These are phyloP conservation scores for Dactylella cylindrospora DNA, from an alignment of 2,329 filamentous ascomycete species.

Conservation along the genomic window DNA sequence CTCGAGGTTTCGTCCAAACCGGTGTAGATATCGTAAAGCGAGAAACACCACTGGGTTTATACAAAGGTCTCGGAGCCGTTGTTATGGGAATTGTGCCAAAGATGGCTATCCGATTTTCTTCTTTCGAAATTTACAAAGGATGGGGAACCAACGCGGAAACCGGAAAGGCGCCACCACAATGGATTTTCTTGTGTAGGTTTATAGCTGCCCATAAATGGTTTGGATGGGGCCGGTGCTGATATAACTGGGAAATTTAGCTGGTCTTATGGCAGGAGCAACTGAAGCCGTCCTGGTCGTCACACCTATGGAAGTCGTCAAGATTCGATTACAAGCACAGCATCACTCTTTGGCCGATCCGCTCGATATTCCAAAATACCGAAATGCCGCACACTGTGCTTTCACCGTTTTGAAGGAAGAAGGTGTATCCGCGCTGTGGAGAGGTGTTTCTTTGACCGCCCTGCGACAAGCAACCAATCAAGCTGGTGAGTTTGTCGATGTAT, in stretches of 20 bases:
- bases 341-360: slow-evolving; percentile 97
- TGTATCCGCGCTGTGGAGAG: slow-evolving; percentile 80
- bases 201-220: not conserved
- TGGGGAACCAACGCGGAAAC: slow-evolving; percentile 68
- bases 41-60: slow-evolving; percentile 88
- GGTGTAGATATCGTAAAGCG: slow-evolving; percentile 81
- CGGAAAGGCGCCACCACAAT: slow-evolving; percentile 67
- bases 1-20: slow-evolving; percentile 83
- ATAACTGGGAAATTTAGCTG: slow-evolving; percentile 59
- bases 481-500: slow-evolving; percentile 50
- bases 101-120: slow-evolving; percentile 98
- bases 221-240: no score
- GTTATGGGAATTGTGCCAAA: slow-evolving; percentile 95
- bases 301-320: slow-evolving; percentile 99
- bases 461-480: slow-evolving; percentile 97
- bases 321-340: slow-evolving; percentile 94
- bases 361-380: slow-evolving; percentile 74
- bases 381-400: slow-evolving; percentile 64
- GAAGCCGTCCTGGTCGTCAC: slow-evolving; percentile 96
- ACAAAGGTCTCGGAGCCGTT: slow-evolving; percentile 97
- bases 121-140: slow-evolving; percentile 94
- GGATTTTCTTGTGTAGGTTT: slow-evolving; percentile 68
- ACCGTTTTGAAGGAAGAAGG: slow-evolving; percentile 93
- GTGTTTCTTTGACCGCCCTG: slow-evolving; percentile 88
- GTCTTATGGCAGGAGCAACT: slow-evolving; percentile 87